These are phyloP conservation scores for Lachancea nothofagi DNA, from an alignment of 805 yeast genomes.

Conservation along the genomic window DNA sequence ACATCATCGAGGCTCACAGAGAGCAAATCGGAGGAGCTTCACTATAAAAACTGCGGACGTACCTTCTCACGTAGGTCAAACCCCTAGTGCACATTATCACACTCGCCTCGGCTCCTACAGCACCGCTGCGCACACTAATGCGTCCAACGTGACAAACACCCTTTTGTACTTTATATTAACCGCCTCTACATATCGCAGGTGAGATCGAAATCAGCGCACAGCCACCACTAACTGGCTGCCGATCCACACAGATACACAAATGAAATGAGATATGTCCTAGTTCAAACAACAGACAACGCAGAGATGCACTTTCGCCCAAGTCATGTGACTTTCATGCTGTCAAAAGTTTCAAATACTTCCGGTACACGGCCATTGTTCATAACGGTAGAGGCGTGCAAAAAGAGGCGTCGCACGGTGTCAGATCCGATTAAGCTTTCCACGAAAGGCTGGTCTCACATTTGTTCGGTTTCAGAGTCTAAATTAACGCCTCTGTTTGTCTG, in stretches of 20 bases:
- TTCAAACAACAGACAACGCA: too few relatives aligned
- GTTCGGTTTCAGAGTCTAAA: not conserved
- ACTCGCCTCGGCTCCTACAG: too few relatives aligned
- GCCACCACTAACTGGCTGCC: not conserved
- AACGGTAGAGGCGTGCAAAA: too few relatives aligned
- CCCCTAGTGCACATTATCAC: too few relatives aligned
- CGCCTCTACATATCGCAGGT: not conserved
- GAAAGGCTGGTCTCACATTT: too few relatives aligned
- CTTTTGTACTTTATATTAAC: slow-evolving; percentile 4
- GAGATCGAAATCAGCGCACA: not conserved
- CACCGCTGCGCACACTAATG: not conserved
- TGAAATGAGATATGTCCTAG: not conserved
- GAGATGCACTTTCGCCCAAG: too few relatives aligned
- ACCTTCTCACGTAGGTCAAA: too few relatives aligned
- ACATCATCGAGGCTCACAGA: slow-evolving; percentile 93
- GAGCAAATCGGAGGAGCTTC: slow-evolving; percentile 71
- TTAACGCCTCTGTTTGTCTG: not conserved
- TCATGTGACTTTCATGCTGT: too few relatives aligned
- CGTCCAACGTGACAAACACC: not conserved
- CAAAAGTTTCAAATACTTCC: too few relatives aligned
- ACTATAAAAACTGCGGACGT: not conserved
- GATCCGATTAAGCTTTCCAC: too few relatives aligned
- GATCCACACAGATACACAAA: not conserved
- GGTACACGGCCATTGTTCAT: too few relatives aligned
- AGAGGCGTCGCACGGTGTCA: too few relatives aligned